phyloP scores from a whole-genome alignment of 768 basidiomycete species.

The Auriscalpium vulgare region DNA sequence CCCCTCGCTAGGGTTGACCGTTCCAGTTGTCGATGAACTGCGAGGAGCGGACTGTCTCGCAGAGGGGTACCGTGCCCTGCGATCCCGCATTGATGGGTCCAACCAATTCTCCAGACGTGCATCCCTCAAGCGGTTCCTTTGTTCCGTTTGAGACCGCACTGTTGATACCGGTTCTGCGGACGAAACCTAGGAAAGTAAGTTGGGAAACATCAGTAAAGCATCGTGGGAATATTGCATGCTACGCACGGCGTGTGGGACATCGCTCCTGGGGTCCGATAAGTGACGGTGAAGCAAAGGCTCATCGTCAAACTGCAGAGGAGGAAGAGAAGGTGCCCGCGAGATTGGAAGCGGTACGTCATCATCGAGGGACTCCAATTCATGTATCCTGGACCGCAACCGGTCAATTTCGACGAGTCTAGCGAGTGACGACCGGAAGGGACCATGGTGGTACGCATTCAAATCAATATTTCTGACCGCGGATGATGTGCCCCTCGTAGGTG shows the following conservation, averaged over 20 bases:
- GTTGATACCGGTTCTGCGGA: too few relatives aligned
- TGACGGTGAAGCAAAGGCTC: constrained; percentile 1
- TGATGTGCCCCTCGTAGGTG: not conserved
- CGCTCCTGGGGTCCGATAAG: not conserved
- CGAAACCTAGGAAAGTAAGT: too few relatives aligned
- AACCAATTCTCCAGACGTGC: too few relatives aligned
- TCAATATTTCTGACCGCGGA: constrained; percentile 8
- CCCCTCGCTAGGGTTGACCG: not conserved
- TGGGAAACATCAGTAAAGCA: too few relatives aligned
- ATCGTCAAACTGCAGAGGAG: constrained; percentile 11
- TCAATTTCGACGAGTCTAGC: constrained; percentile 15
- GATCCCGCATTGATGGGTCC: too few relatives aligned
- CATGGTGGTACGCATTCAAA: constrained; percentile 19
- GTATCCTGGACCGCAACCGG: constrained; percentile 9
- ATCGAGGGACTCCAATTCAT: constrained; percentile 6
- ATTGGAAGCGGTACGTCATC: not conserved
- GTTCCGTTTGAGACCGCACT: too few relatives aligned
- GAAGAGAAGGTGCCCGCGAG: constrained; percentile 13
- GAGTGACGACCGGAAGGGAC: constrained; percentile 21
- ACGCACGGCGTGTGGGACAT: too few relatives aligned
- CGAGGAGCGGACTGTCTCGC: not conserved
- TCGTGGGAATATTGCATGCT: too few relatives aligned
- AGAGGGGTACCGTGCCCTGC: too few relatives aligned
- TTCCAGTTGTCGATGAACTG: not conserved
- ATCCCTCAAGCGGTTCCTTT: too few relatives aligned